Conservation (phyloP, 2,329 filamentous ascomycete genomes). For the Aspergillus fijiensis region DNA sequence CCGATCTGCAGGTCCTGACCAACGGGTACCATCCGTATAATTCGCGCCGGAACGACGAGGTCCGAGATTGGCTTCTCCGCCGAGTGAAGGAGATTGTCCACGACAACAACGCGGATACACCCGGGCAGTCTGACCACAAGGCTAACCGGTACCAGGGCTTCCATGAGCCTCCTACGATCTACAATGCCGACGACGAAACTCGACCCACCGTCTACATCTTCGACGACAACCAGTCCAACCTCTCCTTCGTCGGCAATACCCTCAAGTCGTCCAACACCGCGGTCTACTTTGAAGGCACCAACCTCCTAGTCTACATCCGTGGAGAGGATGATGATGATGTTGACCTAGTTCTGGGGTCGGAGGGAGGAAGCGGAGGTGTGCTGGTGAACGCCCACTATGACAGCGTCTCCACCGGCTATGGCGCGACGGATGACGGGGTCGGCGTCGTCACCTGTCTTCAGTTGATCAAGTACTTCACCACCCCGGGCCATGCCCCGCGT, state of each 20-base stretch:
- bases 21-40: constrained; percentile 84
- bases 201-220: constrained; percentile 60
- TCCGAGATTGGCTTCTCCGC: constrained; percentile 71
- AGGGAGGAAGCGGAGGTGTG: constrained; percentile 65
- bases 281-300: constrained; percentile 91
- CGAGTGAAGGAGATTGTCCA: constrained; percentile 70
- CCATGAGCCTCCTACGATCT: constrained; percentile 22
- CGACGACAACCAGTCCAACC: constrained; percentile 75
- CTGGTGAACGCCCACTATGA: constrained; percentile 96
- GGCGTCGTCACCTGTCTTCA: constrained; percentile 85
- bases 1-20: constrained; percentile 74
- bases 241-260: constrained; percentile 62
- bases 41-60: constrained; percentile 75
- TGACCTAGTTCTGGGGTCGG: constrained; percentile 66
- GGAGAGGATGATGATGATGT: constrained; percentile 72
- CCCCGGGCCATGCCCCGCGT: constrained; percentile 67
- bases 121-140: too few relatives aligned
- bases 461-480: constrained; percentile 81
- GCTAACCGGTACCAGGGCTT: constrained; percentile 41
- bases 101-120: constrained; percentile 23
- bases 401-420: constrained; percentile 86
- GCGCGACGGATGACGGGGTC: constrained; percentile 91
- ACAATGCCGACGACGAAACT: constrained; percentile 19
- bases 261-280: constrained; percentile 41
- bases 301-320: constrained; percentile 87